Conservation (phyloP, 2,329 filamentous ascomycete species). For the Cryphonectria naterciae region DNA sequence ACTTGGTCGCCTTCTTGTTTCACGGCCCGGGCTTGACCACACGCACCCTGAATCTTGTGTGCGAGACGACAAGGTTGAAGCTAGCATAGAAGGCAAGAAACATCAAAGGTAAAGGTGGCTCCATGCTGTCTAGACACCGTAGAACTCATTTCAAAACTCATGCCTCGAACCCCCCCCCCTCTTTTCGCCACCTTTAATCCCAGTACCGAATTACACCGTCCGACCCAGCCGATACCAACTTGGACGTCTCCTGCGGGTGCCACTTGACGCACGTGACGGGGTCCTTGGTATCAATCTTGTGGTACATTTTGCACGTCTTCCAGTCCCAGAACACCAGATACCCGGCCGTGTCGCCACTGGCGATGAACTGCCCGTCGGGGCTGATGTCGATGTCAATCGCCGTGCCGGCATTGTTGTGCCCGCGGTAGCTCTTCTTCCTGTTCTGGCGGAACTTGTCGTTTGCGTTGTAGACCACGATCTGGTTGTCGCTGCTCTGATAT, state of each 20-base stretch:
- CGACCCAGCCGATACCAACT: constrained; percentile 87
- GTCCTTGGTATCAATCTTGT: constrained; percentile 88
- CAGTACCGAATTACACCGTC: constrained; percentile 90
- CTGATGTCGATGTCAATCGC: constrained; percentile 87
- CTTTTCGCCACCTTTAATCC: constrained; percentile 64
- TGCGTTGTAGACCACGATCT: constrained; percentile 92
- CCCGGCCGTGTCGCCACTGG: constrained; percentile 83
- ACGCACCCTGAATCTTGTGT: background rate
- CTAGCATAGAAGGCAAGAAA: background rate
- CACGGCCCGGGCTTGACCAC: background rate
- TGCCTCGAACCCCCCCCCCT: background rate
- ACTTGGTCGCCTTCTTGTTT: background rate
- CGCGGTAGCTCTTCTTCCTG: constrained; percentile 93
- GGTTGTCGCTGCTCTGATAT: constrained; percentile 92
- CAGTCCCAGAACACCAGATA: constrained; percentile 98
- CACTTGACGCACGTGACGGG: constrained; percentile 87
- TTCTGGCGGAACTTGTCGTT: constrained; percentile 97
- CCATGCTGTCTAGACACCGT: background rate
- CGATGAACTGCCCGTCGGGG: constrained; percentile 90
- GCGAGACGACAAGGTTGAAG: background rate
- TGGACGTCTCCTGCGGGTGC: constrained; percentile 97
- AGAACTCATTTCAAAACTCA: background rate
- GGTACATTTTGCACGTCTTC: constrained; percentile 99
- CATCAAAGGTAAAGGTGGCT: background rate
- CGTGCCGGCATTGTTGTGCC: constrained; percentile 94